These are phyloP conservation scores for Colletotrichum gigasporum DNA, from an alignment of 2,329 filamentous ascomycete species.

Conservation along the genomic window DNA sequence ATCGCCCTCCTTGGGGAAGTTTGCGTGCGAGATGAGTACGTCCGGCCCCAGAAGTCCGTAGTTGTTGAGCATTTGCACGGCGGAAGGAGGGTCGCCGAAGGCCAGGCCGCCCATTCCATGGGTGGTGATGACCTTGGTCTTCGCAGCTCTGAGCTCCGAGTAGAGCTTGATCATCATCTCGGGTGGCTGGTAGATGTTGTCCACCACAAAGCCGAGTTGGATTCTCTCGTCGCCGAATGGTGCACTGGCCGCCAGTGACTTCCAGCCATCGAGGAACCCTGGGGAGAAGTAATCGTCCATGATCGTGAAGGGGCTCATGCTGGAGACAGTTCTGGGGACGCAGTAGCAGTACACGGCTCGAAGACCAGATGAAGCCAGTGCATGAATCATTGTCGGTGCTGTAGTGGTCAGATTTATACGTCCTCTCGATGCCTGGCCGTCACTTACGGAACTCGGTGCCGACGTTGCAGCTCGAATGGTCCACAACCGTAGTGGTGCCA, in stretches of 20 bases:
- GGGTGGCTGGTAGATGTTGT: conserved; percentile 49
- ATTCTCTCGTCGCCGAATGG: conserved; percentile 41
- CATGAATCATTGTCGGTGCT: conserved; percentile 45
- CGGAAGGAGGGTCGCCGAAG: not conserved
- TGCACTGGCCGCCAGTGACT: conserved; percentile 36
- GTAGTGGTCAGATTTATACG: not conserved
- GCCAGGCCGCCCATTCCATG: conserved; percentile 11
- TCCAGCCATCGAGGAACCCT: conserved; percentile 45
- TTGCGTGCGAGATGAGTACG: conserved; percentile 41
- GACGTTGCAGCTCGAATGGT: conserved; percentile 30
- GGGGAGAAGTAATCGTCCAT: conserved; percentile 40
- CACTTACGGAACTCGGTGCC: conserved; percentile 15
- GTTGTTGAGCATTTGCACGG: not conserved
- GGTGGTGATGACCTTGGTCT: conserved; percentile 50
- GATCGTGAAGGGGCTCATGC: conserved; percentile 40
- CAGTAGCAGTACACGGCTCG: conserved; percentile 55
- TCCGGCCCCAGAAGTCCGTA: not conserved
- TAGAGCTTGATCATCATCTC: conserved; percentile 49
- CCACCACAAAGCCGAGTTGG: conserved; percentile 53
- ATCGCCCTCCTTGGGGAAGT: conserved; percentile 39
- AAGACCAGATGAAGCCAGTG: conserved; percentile 52
- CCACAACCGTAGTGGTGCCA: conserved; percentile 49
- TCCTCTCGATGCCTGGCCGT: rapidly evolving
- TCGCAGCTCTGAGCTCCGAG: conserved; percentile 42
- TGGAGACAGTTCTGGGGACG: conserved; percentile 41